Base-by-base conservation (phyloP, 2,329 filamentous ascomycete genomes). In the Reticulascus tulasneorum region DNA sequence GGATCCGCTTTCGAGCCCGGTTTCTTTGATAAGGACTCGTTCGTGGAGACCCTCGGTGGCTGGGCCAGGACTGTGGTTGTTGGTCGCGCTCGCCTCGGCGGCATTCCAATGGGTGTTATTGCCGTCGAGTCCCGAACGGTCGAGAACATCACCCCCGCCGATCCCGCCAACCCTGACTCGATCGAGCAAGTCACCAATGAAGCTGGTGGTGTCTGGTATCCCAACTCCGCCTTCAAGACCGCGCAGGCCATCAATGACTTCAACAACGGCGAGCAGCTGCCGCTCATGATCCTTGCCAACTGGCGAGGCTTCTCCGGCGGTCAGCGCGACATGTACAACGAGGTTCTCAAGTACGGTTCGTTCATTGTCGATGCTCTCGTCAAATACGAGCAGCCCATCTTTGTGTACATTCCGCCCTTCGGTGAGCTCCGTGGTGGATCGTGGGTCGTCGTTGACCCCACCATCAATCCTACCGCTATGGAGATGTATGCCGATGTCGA, bases 241-340 rank as follows among this genome's bases (percentile, higher is more conserved):
- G 93, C 93, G 4, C 93, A 98, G 67, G 93, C 93, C 38, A 94
- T 98, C 70, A 89, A 85, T 55, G 93, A 98, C 73, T 98, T 98
- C 79, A 98, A 98, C 79, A 81, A 94, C 49, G 93, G 93, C 61
- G 93, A 98, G 70, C 93, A 98, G 71, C 76, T 98, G 57, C 93
- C 93, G 38, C 73, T 98, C 49, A 97, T 98, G 89, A 98, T 98
- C 60, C 81, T 98, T 47, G 93, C 93, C 67, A 98, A 98, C 77
- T 98, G 93, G 93, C 84, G 93, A 81, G 93, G 93, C 73, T 98
- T 98, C 87, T 98, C 93, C 50, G 93, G 93, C 73, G 93, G 93
- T 48, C 93, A 98, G 70, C 88, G 91, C 52, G 93, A 98, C 68
- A 98, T 98, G 93, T 98, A 94, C 81, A 96, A 97, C 71, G 93